Evolutionary conservation across 140 eudicot genomes (phyloP).

Genomic region (Eryngium alpinum): DNA sequence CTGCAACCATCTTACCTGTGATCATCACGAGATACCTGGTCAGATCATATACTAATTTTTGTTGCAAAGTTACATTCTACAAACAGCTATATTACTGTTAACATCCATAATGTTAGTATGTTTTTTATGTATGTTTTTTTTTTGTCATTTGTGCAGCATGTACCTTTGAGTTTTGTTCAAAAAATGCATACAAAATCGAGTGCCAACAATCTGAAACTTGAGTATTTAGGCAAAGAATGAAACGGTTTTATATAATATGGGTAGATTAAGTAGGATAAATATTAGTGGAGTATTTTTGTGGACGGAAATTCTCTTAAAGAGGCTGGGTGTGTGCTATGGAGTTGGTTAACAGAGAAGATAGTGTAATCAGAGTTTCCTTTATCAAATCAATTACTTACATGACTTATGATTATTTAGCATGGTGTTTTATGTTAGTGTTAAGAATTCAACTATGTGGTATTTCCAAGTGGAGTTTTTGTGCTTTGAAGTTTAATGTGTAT

Average conservation of each 20-base stretch:
- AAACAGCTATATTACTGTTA: no score
- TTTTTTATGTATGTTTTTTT: no score
- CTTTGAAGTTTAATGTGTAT: no score
- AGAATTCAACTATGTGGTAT: no score
- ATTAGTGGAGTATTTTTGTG: not conserved
- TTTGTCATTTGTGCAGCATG: not conserved
- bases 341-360: not conserved
- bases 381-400: not conserved
- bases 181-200: not conserved
- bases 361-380: not conserved
- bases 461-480: no score
- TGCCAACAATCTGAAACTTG: not conserved
- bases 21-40: no score
- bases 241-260: not conserved
- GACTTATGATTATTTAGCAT: not conserved
- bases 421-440: no score
- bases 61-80: no score
- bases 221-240: slow-evolving; percentile 1
- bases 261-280: not conserved
- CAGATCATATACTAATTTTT: no score
- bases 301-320: not conserved
- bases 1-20: not conserved
- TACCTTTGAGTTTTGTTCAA: not conserved
- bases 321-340: slow-evolving; percentile 1
- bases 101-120: no score